Conservation (phyloP, 1,139 yeast species). For the Spencermartinsiella ligniputridi region DNA sequence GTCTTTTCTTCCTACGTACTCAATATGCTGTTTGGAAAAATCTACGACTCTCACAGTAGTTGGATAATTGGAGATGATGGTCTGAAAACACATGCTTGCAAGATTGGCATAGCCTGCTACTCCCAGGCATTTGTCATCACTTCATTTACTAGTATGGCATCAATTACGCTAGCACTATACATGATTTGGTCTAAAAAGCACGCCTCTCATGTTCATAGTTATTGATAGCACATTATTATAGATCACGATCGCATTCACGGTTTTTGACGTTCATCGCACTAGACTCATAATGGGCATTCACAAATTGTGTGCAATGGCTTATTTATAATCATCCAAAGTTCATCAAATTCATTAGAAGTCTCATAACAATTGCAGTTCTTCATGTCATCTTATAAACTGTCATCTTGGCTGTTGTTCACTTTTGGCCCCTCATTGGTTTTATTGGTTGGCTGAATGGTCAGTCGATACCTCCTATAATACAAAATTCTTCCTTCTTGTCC, state of each 20-base stretch:
- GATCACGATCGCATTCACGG: too few relatives aligned
- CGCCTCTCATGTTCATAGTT: slow-evolving; percentile 1
- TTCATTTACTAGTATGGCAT: slow-evolving; percentile 37
- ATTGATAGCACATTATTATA: too few relatives aligned
- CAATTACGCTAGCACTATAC: slow-evolving; percentile 30
- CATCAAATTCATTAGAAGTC: too few relatives aligned
- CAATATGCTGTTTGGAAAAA: slow-evolving; percentile 32
- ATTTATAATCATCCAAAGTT: too few relatives aligned
- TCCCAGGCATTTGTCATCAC: slow-evolving; percentile 25
- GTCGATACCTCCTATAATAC: neutral
- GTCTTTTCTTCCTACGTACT: slow-evolving; percentile 32
- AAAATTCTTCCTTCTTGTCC: neutral
- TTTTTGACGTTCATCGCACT: too few relatives aligned
- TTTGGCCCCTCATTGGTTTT: too few relatives aligned
- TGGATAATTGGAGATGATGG: slow-evolving; percentile 3
- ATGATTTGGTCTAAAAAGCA: slow-evolving; percentile 19
- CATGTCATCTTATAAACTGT: too few relatives aligned
- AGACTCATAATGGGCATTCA: too few relatives aligned
- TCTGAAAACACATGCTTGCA: slow-evolving; percentile 21
- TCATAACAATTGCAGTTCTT: too few relatives aligned
- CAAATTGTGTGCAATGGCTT: too few relatives aligned
- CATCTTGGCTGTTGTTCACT: too few relatives aligned
- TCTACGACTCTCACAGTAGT: slow-evolving; percentile 32
- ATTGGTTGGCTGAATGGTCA: too few relatives aligned
- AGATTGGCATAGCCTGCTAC: slow-evolving; percentile 27